Base-by-base conservation (phyloP, 768 basidiomycete species). In the Psilocybe cyanescens region DNA sequence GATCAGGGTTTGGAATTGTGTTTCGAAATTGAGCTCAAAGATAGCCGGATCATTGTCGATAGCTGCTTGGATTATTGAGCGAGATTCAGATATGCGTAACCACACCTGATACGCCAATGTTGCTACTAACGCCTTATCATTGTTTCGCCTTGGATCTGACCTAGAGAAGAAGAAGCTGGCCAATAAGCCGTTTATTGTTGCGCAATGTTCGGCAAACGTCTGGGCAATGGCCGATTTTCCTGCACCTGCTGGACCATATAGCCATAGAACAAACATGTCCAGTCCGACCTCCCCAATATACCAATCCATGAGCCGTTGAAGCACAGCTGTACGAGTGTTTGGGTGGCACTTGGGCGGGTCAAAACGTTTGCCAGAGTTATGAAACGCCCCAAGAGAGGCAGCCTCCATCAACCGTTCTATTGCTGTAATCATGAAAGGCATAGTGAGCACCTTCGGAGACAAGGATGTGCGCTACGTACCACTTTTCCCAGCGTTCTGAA, bases 151-250 rank as follows among this genome's bases (percentile, higher is more conserved):
- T 8, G 44, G 31, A 16, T 49, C 56, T 11, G 29, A 39, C n/a
- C 62, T 33, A 19, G 53, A 64, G 54, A 65, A 52, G 33, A 67
- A 69, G 54, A 69, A 67, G 29, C 55, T 57, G 28, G 55, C 68
- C 0, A 47, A 56, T 6, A 67, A 44, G 8, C 8, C 37, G 1
- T 48, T 53, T 4, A 6, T n/a, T 14, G 56, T 47, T 8, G 39
- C 12, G 33, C 50, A 64, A 4, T 28, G 7, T 16, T 64, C 62
- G 11, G 66, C 64, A 8, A 69, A 53, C 1, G 54, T 56, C 39
- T 66, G 65, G 4, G 63, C 58, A 17, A 68, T 62, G 12, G 67
- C 63, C 3, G 68, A 66, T 54, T 70, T 70, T 6, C 68, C 68
- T 24, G 61, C 61, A 11, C 68, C 68, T 8, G 59, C 68, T 3